Base-by-base conservation (phyloP, 1,139 yeast genomes). In the Blastobotrys petasosporus region DNA sequence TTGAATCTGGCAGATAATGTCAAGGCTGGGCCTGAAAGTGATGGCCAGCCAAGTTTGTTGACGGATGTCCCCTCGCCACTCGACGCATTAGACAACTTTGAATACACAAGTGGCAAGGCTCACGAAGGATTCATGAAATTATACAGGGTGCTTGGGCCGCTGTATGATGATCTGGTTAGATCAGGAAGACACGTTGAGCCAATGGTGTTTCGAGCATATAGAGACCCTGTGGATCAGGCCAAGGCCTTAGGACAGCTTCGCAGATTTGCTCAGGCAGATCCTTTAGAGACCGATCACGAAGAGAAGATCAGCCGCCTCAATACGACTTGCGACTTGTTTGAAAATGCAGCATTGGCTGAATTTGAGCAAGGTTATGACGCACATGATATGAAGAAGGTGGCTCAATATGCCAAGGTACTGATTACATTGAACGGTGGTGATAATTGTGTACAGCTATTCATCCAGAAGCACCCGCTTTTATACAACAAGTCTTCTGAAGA, bases 261-360 rank as follows among this genome's bases (percentile, higher is more conserved):
- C 41, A 49, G 54, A 25, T 58, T 77, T 15, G 65, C 73, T 8
- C 63, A 65, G 41, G 68, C 73, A 34, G 80, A 65, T 38, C 54
- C 69, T 45, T 51, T 53, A 53, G 59, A 67, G 48, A 70, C 64
- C 58, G 64, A 54, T 43, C 64, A 66, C 48, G 59, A 62, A 20
- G 59, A 65, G 5, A 71, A 71, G 20, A 59, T 70, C 31, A 77
- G 74, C 42, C 74, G 77, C 53, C 65, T 82, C 42, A 72, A 71
- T 33, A 71, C 83, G 1, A 70, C 82, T n/a, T 65, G 80, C 41
- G 94, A 84, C 57, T 70, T 85, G 33, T 85, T 86, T 60, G 84
- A 84, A 45, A 83, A 76, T 58, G 87, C 94, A 0, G 73, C 85
- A 7, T 61, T 85, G 31, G 67, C 80, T 41, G 95, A 87, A 55